Base-by-base conservation (phyloP, 73 alveolate genomes). In the Paramecium biaurelia region DNA sequence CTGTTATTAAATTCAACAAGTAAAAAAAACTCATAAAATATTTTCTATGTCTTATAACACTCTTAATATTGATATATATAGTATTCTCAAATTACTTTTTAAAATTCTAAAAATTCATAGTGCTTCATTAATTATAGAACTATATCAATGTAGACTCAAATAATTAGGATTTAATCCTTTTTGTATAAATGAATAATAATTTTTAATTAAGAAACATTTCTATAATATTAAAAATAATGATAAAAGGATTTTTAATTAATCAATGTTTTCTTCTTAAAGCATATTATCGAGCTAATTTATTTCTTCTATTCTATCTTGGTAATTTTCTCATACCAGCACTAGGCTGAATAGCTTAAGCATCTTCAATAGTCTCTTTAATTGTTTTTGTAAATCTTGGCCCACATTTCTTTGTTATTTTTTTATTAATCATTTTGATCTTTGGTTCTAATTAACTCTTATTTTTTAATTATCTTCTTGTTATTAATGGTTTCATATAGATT, bases 241-340 rank as follows among this genome's bases (percentile, higher is more conserved):
- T 28, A 58, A 24, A 0, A 4, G 4, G 38, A 4, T 30, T 70
- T 32, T 0, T 11, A 10, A 34, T 21, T 14, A 34, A 26, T 30
- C 86, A 26, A 8, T 7, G 32, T 15, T 70, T 70, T 28, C 63
- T 38, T 34, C 42, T 70, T 26, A 21, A 7, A n/a, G 5, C 14
- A 2, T 14, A 0, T 5, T 32, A 1, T 10, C 43, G 5, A 59
- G 63, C 58, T 76, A 7, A 21, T 58, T 76, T 76, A 15, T 41
- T 76, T 76, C 72, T 45, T 76, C 89, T 76, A 30, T 42, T 76
- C 5, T 23, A 10, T 76, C 89, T 76, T 41, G 74, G 89, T n/a
- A 76, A 30, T 38, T 41, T 76, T 76, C 89, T 41, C 9, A 6
- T 32, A 38, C 70, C 70, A 15, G 74, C 70, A 76, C 74, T 42